phyloP scores from a whole-genome alignment of 352 stramenopile genomes.

The Globisporangium mamillatum region DNA sequence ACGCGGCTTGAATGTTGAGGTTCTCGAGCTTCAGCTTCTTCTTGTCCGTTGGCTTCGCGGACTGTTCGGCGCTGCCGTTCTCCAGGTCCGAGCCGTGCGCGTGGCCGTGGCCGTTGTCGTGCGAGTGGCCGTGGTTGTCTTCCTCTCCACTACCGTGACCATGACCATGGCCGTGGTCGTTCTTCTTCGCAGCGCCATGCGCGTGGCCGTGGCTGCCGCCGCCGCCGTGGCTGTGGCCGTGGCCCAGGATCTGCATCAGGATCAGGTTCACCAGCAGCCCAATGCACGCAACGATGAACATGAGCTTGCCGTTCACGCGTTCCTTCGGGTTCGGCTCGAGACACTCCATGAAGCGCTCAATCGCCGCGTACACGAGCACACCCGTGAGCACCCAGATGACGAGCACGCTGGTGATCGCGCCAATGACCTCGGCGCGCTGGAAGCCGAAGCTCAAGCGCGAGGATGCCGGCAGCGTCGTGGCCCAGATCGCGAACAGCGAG shows the following conservation, averaged over 20 bases:
- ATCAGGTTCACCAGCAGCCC: conserved; percentile 96
- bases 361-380: conserved; percentile 92
- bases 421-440: conserved; percentile 93
- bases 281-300: conserved; percentile 95
- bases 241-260: conserved; percentile 92
- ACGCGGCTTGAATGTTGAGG: conserved; percentile 95
- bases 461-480: conserved; percentile 63
- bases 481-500: conserved; percentile 73
- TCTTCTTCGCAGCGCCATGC: conserved; percentile 16
- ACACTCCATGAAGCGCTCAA: conserved; percentile 85
- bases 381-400: conserved; percentile 93
- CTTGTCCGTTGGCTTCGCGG: conserved; percentile 14
- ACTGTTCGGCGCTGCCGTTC: conserved; percentile 19
- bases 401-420: conserved; percentile 91
- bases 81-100: conserved; percentile 25
- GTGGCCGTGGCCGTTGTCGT: conserved; percentile 22
- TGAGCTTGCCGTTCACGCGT: conserved; percentile 94
- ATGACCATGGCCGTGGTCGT: conserved; percentile 51
- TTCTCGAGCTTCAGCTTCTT: conserved; percentile 76
- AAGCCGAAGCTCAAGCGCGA: conserved; percentile 92
- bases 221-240: conserved; percentile 63
- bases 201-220: conserved; percentile 39
- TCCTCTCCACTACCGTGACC: conserved; percentile 39
- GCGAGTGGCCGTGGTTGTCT: conserved; percentile 34
- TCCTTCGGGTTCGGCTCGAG: conserved; percentile 73